phyloP scores from a whole-genome alignment of 768 basidiomycete species.

The Trametes coccinea region DNA sequence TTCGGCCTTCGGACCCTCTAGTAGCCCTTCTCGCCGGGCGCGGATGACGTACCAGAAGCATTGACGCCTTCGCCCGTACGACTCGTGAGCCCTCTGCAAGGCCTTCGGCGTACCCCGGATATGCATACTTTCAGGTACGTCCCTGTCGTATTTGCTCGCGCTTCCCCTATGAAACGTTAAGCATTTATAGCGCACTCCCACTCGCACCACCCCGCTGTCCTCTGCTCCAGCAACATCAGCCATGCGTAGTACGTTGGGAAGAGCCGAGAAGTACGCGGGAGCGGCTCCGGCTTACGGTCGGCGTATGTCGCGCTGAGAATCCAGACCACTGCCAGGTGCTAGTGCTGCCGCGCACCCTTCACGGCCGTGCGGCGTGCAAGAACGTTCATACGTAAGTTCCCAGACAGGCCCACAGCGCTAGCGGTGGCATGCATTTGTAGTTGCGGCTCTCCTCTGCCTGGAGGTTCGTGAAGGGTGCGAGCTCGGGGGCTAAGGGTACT shows the following conservation, averaged over 20 bases:
- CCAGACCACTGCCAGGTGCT: not conserved
- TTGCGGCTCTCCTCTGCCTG: not conserved
- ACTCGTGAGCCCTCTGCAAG: not conserved
- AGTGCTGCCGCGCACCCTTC: not conserved
- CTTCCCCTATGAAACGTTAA: not conserved
- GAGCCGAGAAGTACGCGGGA: constrained; percentile 2
- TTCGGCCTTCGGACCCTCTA: constrained; percentile 10
- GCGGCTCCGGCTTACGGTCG: not conserved
- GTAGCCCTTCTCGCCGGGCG: constrained; percentile 2
- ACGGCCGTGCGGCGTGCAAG: not conserved
- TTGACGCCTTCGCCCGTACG: constrained; percentile 1
- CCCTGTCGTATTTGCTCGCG: not conserved
- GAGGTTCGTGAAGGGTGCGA: constrained; percentile 2
- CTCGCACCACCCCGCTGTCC: not conserved
- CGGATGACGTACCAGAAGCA: constrained; percentile 14
- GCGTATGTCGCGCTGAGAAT: constrained; percentile 3
- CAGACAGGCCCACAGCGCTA: constrained; percentile 7
- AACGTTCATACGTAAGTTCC: constrained; percentile 9
- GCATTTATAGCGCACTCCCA: constrained; percentile 6
- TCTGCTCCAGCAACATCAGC: not conserved
- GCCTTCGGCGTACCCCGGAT: not conserved
- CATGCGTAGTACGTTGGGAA: not conserved
- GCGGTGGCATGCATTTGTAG: constrained; percentile 1
- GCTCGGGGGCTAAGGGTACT: constrained; percentile 4
- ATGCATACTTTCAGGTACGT: constrained; percentile 5